Evolutionary conservation across 2,329 filamentous ascomycete genomes (phyloP), one percentile per base, ranked within the genome.

Genomic region (Alternaria sp.): DNA sequence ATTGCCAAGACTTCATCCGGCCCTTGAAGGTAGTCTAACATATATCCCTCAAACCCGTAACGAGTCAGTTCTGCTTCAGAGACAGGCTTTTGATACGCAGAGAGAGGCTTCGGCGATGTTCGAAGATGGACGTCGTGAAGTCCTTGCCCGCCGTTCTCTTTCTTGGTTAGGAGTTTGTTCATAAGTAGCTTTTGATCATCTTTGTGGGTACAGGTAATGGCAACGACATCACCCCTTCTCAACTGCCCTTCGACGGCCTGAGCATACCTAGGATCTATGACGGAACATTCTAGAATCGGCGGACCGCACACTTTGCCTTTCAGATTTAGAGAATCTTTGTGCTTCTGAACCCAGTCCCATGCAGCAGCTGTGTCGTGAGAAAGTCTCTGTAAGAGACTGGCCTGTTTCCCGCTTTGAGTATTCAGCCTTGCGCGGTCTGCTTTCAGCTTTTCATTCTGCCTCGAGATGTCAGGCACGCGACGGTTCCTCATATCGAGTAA

Each of bases 1-100:
- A 97, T 95, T 7, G 92, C 90, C 34, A 98, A 81, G 2, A 99
- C 92, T 2, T 92, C 86, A 1, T 90, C 88, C 0, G 96, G 96
- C 0, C 94, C 95, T 34, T 89, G 85, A 6, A 99, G 75, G 60
- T 86, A 92, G 72, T 98, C 91, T 27, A 92, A 84, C 0, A 93
- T 89, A 81, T 91, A 97, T 2, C 90, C 89, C 65, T 96, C 90
- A 51, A 99, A 86, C 0, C 93, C 93, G 36, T 78, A 88, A 59
- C 41, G 71, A 60, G 54, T 72, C 57, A 93, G 78, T 54, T 92
- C 83, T 9, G 88, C 82, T 6, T 75, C 68, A 1, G 85, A 80
- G 5, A 92, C 71, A 0, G 87, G 86, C 8, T 86, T 71, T 49
- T 74, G 81, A 67, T 90, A 91, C 1, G 82, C 77, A 4, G 83